phyloP scores from a whole-genome alignment of 371 early-diverging fungal species.

The Chytridium lagenaria region DNA sequence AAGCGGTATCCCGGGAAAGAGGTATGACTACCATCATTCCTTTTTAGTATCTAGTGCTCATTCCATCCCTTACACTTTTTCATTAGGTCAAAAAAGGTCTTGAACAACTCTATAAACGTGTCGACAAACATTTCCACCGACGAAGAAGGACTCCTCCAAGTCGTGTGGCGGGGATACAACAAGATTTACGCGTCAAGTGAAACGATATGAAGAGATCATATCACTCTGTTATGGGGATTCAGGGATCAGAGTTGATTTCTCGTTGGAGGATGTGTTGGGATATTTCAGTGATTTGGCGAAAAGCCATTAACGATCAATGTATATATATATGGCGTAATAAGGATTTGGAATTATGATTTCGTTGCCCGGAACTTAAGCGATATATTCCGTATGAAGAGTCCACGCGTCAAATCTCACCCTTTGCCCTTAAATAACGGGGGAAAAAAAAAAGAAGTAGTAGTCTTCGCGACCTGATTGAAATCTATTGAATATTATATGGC shows the following conservation, averaged over 20 bases:
- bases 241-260: slow-evolving; percentile 82
- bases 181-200: slow-evolving; percentile 81
- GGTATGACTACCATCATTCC: slow-evolving; percentile 47
- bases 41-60: background rate
- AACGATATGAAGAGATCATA: slow-evolving; percentile 81
- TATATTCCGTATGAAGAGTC: no score
- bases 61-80: slow-evolving; percentile 7
- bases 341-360: no score
- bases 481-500: no score
- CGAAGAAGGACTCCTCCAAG: slow-evolving; percentile 80
- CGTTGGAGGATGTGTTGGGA: slow-evolving; percentile 79
- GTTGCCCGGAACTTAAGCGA: no score
- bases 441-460: no score
- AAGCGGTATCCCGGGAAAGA: slow-evolving; percentile 82
- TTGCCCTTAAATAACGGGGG: no score
- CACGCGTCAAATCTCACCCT: no score
- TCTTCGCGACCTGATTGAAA: no score
- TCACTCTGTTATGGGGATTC: slow-evolving; percentile 86
- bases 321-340: no score
- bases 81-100: slow-evolving; percentile 76
- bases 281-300: slow-evolving; percentile 55
- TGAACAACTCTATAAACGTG: slow-evolving; percentile 83
- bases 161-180: slow-evolving; percentile 93
- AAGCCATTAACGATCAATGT: slow-evolving; percentile 49
- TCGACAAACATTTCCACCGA: slow-evolving; percentile 93